These are phyloP conservation scores for Xanthoceras sorbifolium DNA, from an alignment of 345 rosid genomes.

Conservation along the genomic window DNA sequence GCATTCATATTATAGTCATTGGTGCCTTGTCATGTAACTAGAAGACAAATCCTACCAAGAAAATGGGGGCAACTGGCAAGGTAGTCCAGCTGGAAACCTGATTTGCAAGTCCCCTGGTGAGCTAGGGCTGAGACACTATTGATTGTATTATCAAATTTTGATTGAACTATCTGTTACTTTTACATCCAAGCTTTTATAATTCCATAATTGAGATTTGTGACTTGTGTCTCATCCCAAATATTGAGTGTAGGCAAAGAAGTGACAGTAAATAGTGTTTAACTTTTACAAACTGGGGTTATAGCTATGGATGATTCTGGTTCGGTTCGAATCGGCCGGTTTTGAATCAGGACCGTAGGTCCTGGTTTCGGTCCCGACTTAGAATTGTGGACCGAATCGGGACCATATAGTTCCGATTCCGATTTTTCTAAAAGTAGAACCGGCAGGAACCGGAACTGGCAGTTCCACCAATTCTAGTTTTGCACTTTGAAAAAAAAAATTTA, in stretches of 20 bases:
- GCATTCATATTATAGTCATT: neutral
- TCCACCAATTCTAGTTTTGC: too few relatives aligned
- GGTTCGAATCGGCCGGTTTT: too few relatives aligned
- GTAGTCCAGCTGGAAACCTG: conserved; percentile 22
- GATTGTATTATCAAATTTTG: too few relatives aligned
- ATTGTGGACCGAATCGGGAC: too few relatives aligned
- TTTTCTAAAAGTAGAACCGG: too few relatives aligned
- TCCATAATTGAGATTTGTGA: conserved; percentile 20
- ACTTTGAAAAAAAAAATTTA: too few relatives aligned
- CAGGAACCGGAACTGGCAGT: too few relatives aligned
- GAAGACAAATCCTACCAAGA: conserved; percentile 21
- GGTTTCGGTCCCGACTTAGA: too few relatives aligned
- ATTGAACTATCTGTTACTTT: conserved; percentile 10
- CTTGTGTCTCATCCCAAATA: neutral
- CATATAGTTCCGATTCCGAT: too few relatives aligned
- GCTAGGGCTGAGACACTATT: conserved; percentile 6
- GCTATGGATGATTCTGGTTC: too few relatives aligned
- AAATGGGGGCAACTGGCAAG: conserved; percentile 2
- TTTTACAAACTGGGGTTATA: neutral
- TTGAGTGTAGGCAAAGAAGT: neutral
- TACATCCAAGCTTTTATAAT: conserved; percentile 11
- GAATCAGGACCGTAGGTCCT: too few relatives aligned
- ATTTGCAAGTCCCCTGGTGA: neutral
- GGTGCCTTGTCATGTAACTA: too few relatives aligned
- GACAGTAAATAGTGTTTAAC: conserved; percentile 15